These are phyloP conservation scores for Ceratobasidium sp. DNA, from an alignment of 1,284 basidiomycete species.

Conservation along the genomic window DNA sequence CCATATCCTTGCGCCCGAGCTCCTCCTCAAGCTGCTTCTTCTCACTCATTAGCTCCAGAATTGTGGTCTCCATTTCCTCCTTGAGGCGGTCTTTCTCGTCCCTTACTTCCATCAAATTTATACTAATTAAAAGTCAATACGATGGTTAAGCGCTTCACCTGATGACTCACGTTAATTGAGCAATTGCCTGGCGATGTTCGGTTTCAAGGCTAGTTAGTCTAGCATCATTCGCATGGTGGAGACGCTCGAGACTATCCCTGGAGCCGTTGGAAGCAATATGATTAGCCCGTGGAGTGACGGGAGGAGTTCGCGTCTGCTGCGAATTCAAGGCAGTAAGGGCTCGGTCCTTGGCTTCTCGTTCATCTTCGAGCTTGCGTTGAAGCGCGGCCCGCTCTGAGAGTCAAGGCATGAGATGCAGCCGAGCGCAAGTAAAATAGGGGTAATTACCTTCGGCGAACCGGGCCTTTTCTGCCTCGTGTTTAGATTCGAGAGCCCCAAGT, in stretches of 20 bases:
- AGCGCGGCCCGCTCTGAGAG: conserved; percentile 59
- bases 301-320: conserved; percentile 52
- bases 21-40: conserved; percentile 65
- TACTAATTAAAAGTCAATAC: conserved; percentile 9
- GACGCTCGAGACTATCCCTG: conserved; percentile 72
- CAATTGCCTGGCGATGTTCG: conserved; percentile 66
- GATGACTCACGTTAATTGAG: conserved; percentile 21
- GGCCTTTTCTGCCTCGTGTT: conserved; percentile 65
- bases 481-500: conserved; percentile 62
- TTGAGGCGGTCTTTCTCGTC: conserved; percentile 23
- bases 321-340: conserved; percentile 53
- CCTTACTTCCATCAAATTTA: conserved; percentile 27
- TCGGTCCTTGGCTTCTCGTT: conserved; percentile 60
- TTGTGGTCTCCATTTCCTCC: conserved; percentile 63
- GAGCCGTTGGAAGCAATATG: conserved; percentile 60
- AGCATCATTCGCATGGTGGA: conserved; percentile 81
- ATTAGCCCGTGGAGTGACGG: conserved; percentile 61
- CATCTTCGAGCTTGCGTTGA: conserved; percentile 71
- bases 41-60: conserved; percentile 59
- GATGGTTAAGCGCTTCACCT: neutral
- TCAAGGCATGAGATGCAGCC: neutral
- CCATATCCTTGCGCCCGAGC: conserved; percentile 72
- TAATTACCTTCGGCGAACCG: conserved; percentile 53
- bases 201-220: conserved; percentile 79
- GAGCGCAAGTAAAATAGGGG: neutral